Base-by-base conservation (phyloP, 345 rosid species). In the Murraya koenigii region DNA sequence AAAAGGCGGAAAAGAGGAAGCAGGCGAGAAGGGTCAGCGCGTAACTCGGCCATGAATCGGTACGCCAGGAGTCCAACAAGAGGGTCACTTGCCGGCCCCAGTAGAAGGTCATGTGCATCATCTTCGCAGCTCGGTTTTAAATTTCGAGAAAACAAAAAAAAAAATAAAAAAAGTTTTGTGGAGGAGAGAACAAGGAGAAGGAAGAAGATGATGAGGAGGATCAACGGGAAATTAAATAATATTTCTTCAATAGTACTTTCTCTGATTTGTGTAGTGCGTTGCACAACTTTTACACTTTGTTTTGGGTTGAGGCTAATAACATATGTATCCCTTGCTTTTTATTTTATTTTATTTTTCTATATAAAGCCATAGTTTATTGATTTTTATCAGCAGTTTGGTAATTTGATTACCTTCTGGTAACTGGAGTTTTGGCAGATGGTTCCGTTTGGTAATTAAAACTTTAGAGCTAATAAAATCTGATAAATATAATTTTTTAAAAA, bases 71-170 rank as follows among this genome's bases (percentile, higher is more conserved):
- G 80, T 82, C 87, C 82, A 94, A 68, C 66, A 94, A 88, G 76
- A 94, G 81, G 11, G 94, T 91, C 1, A 94, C 97, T 67, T 86
- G 64, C 69, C 80, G 81, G 60, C 95, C 82, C 98, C 98, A 93
- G 82, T 93, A 94, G 22, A 94, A 80, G 65, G 97, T 94, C 98
- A 90, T 94, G 90, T 92, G 98, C 97, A 93, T 95, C 98, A 95
- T 94, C 85, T 84, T 87, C 44, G 82, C 61, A 0, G 20, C 56
- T 17, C 22, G 22, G 56, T 15, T 52, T 52, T 38, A 7, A 1
- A 22, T 61, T 74, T 36, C 6, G 2, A 5, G 19, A 20, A 55
- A 1, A 3, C 8, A 1, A 11, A 30, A 60, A 60, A 25, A 14
- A 41, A 11, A 3, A 44, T n/a, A 44, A 60, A 26, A 23, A 19